Percentiles rank a stretch among this genome's conserved stretches.
Conservation (phyloP, 2,329 filamentous ascomycete genomes). For the Albifimbria verrucaria region DNA sequence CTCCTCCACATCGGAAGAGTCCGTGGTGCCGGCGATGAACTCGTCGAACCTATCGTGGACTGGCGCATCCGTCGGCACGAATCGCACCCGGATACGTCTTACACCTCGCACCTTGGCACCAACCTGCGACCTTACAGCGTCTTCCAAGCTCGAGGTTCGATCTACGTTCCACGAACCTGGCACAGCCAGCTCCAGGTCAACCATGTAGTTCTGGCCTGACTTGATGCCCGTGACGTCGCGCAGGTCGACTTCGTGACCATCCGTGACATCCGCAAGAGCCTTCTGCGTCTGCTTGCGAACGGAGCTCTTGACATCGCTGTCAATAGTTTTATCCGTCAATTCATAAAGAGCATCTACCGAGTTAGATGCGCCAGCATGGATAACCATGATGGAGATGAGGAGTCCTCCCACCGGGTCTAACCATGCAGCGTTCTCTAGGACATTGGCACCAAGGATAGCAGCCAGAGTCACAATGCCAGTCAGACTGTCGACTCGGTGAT, state of each 20-base stretch:
- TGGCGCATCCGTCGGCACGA: conserved; percentile 65
- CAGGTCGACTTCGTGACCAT: conserved; percentile 62
- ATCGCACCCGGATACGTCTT: conserved; percentile 78
- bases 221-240: conserved; percentile 85
- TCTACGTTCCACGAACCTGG: conserved; percentile 74
- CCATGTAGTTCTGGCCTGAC: conserved; percentile 91
- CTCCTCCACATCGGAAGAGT: conserved; percentile 60
- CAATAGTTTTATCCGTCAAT: conserved; percentile 85
- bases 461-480: conserved; percentile 90
- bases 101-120: conserved; percentile 79
- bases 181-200: conserved; percentile 84
- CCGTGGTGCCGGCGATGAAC: conserved; percentile 66
- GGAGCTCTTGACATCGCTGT: conserved; percentile 74
- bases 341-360: conserved; percentile 79
- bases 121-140: conserved; percentile 66
- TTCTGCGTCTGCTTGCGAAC: conserved; percentile 64
- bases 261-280: conserved; percentile 51
- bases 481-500: conserved; percentile 93
- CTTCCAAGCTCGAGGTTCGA: conserved; percentile 67
- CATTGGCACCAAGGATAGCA: conserved; percentile 85
- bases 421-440: conserved; percentile 83
- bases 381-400: conserved; percentile 88
- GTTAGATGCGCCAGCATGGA: conserved; percentile 85
- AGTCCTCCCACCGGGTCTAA: conserved; percentile 91
- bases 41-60: conserved; percentile 68